phyloP scores from a whole-genome alignment of 2,329 filamentous ascomycete genomes.

The Talaromyces sp. region DNA sequence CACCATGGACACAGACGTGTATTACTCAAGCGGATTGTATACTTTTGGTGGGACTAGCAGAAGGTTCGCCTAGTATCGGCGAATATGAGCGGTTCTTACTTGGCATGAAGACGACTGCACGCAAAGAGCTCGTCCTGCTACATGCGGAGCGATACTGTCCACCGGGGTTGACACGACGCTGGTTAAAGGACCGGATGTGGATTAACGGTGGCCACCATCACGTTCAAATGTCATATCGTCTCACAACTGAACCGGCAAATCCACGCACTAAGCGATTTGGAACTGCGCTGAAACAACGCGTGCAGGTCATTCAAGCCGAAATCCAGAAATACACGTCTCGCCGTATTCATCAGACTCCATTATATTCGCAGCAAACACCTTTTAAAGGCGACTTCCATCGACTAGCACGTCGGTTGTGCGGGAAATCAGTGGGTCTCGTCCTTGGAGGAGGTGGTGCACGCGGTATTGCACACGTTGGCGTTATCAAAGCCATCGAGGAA shows the following conservation, averaged over 20 bases:
- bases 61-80: constrained; percentile 82
- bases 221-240: constrained; percentile 86
- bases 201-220: constrained; percentile 98
- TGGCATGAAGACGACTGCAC: constrained; percentile 93
- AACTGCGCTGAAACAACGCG: constrained; percentile 80
- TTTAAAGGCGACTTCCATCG: constrained; percentile 97
- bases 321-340: constrained; percentile 97
- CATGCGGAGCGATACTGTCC: constrained; percentile 84
- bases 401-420: constrained; percentile 80
- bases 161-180: constrained; percentile 77
- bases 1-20: constrained; percentile 97
- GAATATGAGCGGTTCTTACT: constrained; percentile 96
- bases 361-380: constrained; percentile 85
- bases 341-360: constrained; percentile 78
- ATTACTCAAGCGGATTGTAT: constrained; percentile 97
- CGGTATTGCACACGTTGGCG: constrained; percentile 86
- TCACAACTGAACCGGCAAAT: constrained; percentile 69
- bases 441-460: constrained; percentile 89
- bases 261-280: constrained; percentile 72
- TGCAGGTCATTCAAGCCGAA: constrained; percentile 91
- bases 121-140: constrained; percentile 84
- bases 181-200: constrained; percentile 91
- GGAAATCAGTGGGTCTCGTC: constrained; percentile 90
- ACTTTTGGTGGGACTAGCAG: constrained; percentile 82
- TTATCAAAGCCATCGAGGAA: constrained; percentile 92